Evolutionary conservation across 768 basidiomycete genomes (phyloP).

Genomic region (Imleria badia): DNA sequence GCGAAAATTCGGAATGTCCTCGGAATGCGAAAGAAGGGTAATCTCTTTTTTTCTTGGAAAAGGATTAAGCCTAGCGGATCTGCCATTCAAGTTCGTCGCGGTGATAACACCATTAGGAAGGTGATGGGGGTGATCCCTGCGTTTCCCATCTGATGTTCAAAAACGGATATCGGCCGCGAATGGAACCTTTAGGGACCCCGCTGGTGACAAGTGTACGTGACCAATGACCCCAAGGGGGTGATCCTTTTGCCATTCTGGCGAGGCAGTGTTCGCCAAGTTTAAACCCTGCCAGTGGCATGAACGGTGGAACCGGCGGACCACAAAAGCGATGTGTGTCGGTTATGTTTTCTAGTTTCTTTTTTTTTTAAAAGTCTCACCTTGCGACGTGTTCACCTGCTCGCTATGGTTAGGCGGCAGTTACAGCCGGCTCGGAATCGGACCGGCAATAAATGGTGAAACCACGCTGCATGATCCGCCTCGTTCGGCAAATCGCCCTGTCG

Average conservation of each 20-base stretch:
- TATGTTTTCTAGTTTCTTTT: conserved; percentile 1
- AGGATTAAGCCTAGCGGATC: conserved; percentile 6
- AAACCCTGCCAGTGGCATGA: background rate
- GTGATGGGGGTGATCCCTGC: conserved; percentile 8
- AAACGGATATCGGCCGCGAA: conserved; percentile 15
- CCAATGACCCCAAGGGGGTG: conserved; percentile 6
- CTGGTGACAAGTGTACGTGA: conserved; percentile 19
- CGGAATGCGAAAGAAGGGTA: conserved; percentile 14
- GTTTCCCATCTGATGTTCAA: conserved; percentile 18
- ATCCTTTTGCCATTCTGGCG: conserved; percentile 17
- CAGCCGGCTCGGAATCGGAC: conserved; percentile 4
- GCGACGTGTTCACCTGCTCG: conserved; percentile 5
- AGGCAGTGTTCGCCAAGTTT: conserved; percentile 19
- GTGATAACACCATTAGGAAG: conserved; percentile 23
- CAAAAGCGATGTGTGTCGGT: background rate
- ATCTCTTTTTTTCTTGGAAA: background rate
- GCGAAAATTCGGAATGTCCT: conserved; percentile 9
- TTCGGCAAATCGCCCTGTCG: conserved; percentile 20
- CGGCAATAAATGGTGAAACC: conserved; percentile 3
- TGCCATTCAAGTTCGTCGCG: conserved; percentile 12
- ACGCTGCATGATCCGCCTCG: conserved; percentile 14
- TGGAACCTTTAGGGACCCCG: conserved; percentile 4
- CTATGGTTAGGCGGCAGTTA: conserved; percentile 1
- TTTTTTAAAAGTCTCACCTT: background rate
- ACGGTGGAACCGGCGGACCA: background rate